Evolutionary conservation across 78 protist genomes (phyloP).

Genomic region (Cavenderia fasciculata): DNA sequence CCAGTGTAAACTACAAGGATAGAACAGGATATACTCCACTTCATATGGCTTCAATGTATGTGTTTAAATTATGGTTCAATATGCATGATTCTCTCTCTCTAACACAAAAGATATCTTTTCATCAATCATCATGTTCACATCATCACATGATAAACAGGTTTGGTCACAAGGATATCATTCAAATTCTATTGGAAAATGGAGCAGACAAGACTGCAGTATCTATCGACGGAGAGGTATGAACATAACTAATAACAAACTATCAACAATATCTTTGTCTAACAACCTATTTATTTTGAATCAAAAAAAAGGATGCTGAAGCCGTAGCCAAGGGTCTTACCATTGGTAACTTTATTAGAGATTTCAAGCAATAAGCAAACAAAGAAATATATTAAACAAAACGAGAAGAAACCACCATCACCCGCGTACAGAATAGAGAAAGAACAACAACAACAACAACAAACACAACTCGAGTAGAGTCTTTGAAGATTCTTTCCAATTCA

Average conservation of each 20-base stretch:
- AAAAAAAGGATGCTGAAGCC: too few relatives aligned
- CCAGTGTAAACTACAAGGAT: slow-evolving; percentile 47
- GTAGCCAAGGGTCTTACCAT: slow-evolving; percentile 5
- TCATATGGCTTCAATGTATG: slow-evolving; percentile 75
- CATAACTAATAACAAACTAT: neutral
- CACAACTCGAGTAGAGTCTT: too few relatives aligned
- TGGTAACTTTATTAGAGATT: slow-evolving; percentile 36
- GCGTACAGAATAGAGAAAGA: too few relatives aligned
- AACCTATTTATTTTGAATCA: neutral
- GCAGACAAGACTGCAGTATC: slow-evolving; percentile 44
- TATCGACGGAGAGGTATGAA: slow-evolving; percentile 16
- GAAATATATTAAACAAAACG: too few relatives aligned
- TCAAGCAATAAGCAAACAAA: too few relatives aligned
- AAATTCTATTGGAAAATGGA: slow-evolving; percentile 53
- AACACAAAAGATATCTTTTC: neutral
- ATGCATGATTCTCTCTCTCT: too few relatives aligned
- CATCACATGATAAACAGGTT: slow-evolving; percentile 13
- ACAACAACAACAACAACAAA: too few relatives aligned
- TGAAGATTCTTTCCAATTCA: too few relatives aligned
- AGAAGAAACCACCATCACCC: too few relatives aligned
- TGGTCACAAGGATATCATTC: slow-evolving; percentile 50
- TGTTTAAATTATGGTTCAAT: neutral
- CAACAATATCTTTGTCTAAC: neutral
- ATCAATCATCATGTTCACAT: neutral
- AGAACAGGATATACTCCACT: slow-evolving; percentile 68